phyloP scores from a whole-genome alignment of 805 yeast genomes.

The Candida michaelii region DNA sequence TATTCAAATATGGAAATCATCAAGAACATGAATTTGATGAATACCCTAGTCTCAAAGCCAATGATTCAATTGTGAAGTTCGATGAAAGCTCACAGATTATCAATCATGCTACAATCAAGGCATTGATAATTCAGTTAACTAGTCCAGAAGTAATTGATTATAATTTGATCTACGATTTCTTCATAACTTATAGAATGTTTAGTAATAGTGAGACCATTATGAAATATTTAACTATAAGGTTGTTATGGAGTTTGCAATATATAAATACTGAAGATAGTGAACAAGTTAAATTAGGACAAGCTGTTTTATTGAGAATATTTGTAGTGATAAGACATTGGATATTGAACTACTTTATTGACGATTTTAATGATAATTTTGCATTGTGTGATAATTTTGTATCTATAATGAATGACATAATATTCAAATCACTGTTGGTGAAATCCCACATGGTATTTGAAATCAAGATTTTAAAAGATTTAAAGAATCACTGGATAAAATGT shows the following conservation, averaged over 20 bases:
- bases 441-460: conserved; percentile 30
- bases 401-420: conserved; percentile 41
- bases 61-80: conserved; percentile 29
- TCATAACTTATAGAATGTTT: conserved; percentile 77
- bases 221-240: conserved; percentile 59
- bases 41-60: conserved; percentile 32
- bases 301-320: conserved; percentile 76
- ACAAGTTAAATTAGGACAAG: conserved; percentile 50
- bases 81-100: conserved; percentile 34
- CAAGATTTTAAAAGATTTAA: conserved; percentile 39
- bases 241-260: conserved; percentile 68
- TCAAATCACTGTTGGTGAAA: conserved; percentile 28
- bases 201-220: conserved; percentile 58
- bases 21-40: conserved; percentile 41
- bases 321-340: conserved; percentile 90
- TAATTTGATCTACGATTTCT: conserved; percentile 77
- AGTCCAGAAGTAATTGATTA: conserved; percentile 77
- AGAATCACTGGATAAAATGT: conserved; percentile 40
- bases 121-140: conserved; percentile 61
- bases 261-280: conserved; percentile 28
- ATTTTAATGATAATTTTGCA: conserved; percentile 44
- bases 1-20: conserved; percentile 20
- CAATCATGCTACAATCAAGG: conserved; percentile 39
- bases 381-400: conserved; percentile 48
- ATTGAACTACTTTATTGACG: conserved; percentile 81